Evolutionary conservation across 257 asterid species (phyloP).

Genomic region (Scutellaria galericulata): DNA sequence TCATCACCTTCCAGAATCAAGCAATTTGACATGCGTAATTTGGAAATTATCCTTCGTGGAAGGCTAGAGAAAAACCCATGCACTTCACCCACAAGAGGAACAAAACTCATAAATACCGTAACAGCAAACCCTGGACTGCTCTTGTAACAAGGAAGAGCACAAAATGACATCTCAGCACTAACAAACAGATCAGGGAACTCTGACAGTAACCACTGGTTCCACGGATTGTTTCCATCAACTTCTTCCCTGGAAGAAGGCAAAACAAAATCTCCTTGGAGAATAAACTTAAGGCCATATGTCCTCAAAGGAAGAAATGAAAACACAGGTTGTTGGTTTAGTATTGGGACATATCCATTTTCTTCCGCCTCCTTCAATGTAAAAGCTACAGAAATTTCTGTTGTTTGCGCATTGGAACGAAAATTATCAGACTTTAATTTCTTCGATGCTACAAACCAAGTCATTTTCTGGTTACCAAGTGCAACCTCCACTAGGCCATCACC

Average conservation of each 20-base stretch:
- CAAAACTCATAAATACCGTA: conserved; percentile 79
- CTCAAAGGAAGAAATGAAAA: conserved; percentile 97
- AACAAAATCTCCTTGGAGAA: conserved; percentile 94
- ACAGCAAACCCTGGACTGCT: conserved; percentile 74
- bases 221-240: conserved; percentile 91
- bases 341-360: conserved; percentile 65
- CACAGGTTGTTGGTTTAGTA: conserved; percentile 85
- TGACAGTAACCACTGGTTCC: conserved; percentile 96
- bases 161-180: conserved; percentile 71
- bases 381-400: conserved; percentile 88
- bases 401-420: conserved; percentile 66
- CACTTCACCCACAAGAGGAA: conserved; percentile 89
- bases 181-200: conserved; percentile 88
- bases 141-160: conserved; percentile 82
- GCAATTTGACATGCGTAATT: conserved; percentile 80
- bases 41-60: conserved; percentile 81
- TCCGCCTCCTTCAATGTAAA: conserved; percentile 69
- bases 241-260: conserved; percentile 99
- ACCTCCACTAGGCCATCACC: conserved; percentile 86
- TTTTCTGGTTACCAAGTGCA: conserved; percentile 68
- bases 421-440: conserved; percentile 59
- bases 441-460: conserved; percentile 90
- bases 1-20: conserved; percentile 68
- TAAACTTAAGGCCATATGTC: conserved; percentile 93
- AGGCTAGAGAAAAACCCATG: conserved; percentile 89